Evolutionary conservation across 83 land plant species (phyloP).

Genomic region (Thuja plicata): DNA sequence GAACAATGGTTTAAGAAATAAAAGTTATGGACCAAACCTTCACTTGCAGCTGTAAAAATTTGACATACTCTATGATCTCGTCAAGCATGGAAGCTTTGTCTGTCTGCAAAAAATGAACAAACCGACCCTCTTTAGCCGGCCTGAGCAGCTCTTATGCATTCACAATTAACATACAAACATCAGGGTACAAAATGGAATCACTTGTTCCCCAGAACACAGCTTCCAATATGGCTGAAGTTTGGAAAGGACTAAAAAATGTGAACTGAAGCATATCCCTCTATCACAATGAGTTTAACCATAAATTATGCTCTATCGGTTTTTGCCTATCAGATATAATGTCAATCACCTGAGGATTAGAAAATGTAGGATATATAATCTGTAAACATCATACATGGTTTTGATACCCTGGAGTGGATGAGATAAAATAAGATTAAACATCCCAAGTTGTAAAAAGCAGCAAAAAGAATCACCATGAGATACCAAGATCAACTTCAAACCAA

Average conservation of each 20-base stretch:
- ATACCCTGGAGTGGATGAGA: background rate
- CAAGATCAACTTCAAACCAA: background rate
- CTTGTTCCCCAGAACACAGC: background rate
- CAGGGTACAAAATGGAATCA: background rate
- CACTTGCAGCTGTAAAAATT: conserved; percentile 91
- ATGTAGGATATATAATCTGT: background rate
- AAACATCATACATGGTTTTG: background rate
- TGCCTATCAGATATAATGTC: background rate
- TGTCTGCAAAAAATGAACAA: conserved; percentile 44
- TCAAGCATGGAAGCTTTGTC: conserved; percentile 96
- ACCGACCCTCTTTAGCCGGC: background rate
- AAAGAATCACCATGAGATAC: background rate
- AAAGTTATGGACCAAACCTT: conserved; percentile 49
- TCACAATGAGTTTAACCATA: background rate
- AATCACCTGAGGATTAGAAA: background rate
- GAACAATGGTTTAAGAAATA: background rate
- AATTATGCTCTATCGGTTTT: background rate
- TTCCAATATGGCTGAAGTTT: background rate
- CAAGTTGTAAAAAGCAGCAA: background rate
- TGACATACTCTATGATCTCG: conserved; percentile 91
- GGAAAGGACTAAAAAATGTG: background rate
- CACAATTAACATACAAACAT: background rate
- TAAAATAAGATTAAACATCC: background rate
- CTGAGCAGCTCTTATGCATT: background rate
- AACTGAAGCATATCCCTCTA: background rate